Evolutionary conservation across 2,329 filamentous ascomycete species (phyloP), one percentile per base, ranked within the genome.

Genomic region (Fusarium musae): DNA sequence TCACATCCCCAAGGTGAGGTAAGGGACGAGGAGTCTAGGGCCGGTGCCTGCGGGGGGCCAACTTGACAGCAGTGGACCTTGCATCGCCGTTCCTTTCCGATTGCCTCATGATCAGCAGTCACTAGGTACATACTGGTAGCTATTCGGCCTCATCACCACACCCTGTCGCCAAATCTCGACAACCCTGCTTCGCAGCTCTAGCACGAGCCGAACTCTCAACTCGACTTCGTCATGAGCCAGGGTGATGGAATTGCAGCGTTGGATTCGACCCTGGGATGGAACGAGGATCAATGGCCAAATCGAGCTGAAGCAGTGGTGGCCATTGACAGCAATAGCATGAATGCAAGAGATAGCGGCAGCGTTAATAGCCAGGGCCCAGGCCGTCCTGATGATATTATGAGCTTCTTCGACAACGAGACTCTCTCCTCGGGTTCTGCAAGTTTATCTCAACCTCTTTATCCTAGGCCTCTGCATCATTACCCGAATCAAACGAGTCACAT

Each of bases 381-480:
- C 46, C 60, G 65, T 39, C 47, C 64, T 63, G 69, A 75, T 74
- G 76, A 78, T 73, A 71, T 73, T 69, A 75, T 67, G 63, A 78
- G 72, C 64, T 78, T 78, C 71, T 60, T 78, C 43, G 77, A 78
- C 70, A 77, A 70, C 34, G 77, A 78, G 52, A 78, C 77, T n/a
- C 67, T 77, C 60, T 74, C 59, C 56, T 78, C 77, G 19, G 50
- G 61, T 50, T 70, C 77, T 37, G 73, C 63, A 47, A 75, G 74
- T 70, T 60, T 68, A 28, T 65, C 70, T 57, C 70, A 69, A 66
- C 59, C 59, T 59, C 69, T 68, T 34, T 58, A 62, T 52, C 69
- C 72, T 49, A 74, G 72, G 28, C 73, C 73, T 72, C 43, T 72
- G 37, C 68, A 71, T 47, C 73, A 72, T 49, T 72, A 75, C 50